Base-by-base conservation (phyloP, 768 basidiomycete species). In the Galerina sulciceps region DNA sequence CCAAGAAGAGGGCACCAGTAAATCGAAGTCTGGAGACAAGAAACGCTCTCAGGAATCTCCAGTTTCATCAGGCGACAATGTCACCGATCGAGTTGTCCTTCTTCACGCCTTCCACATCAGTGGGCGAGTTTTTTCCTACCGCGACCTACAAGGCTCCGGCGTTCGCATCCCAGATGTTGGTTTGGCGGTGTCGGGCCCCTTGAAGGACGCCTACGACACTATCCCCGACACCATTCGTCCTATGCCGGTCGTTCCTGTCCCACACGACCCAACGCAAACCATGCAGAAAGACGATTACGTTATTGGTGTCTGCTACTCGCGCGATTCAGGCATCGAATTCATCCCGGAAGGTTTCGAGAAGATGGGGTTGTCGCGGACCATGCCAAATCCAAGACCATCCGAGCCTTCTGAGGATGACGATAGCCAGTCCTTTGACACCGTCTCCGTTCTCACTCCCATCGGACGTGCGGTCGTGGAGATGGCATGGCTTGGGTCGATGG, bases 261-360 rank as follows among this genome's bases (percentile, higher is more conserved):
- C n/a, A n/a, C n/a, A n/a, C n/a, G n/a, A n/a, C 69, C 74, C 42
- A 73, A 59, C 44, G 44, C 14, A 18, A 22, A 43, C 11, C 34
- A 45, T 10, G 22, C n/a, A 37, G 26, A 37, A 53, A 43, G 61
- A 58, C 38, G 76, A 80, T 54, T 81, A 79, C 23, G 77, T 88
- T 55, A 80, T 91, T 43, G 89, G 87, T 10, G 72, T 83, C 1
- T 92, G 88, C 62, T 72, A 80, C 50, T 81, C 85, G 22, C 83
- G 87, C 18, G 82, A 87, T 31, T 71, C 76, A 0, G 91, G 91
- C 4, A 83, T 96, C 50, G 86, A 92, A 70, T 93, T 96, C 60
- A 71, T 87, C n/a, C 83, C 89, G 0, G 88, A 96, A 48, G 93
- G 91, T 0, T 79, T 95, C 53, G 81, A 85, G 62, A 84, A 86